These are phyloP conservation scores for Pterocarpus santalinus DNA, from an alignment of 306 rosid species.

Conservation along the genomic window DNA sequence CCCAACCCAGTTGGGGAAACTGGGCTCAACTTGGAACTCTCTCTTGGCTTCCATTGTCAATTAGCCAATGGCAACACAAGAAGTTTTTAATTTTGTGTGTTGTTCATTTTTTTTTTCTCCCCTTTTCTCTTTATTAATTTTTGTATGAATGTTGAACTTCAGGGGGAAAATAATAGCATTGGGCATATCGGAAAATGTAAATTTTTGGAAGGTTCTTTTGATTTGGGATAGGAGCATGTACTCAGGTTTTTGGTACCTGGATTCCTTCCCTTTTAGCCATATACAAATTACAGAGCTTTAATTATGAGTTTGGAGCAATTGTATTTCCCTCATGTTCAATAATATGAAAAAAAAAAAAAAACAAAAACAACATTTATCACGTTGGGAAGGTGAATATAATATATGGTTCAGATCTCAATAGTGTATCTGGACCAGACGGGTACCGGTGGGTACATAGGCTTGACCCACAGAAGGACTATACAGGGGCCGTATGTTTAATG, in stretches of 20 bases:
- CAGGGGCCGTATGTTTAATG: too few species aligned
- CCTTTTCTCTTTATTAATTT: too few species aligned
- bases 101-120: neutral
- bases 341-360: neutral
- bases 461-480: too few species aligned
- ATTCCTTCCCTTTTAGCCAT: neutral
- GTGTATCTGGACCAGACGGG: too few species aligned
- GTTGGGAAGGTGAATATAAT: too few species aligned
- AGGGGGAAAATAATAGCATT: neutral
- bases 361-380: too few species aligned
- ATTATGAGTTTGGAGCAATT: neutral
- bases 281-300: neutral
- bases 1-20: neutral
- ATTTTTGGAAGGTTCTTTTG: neutral
- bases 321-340: neutral
- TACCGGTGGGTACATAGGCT: too few species aligned
- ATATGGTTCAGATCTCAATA: too few species aligned
- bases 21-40: slow-evolving; percentile 51
- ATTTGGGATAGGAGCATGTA: neutral
- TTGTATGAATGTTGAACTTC: neutral
- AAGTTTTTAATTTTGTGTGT: neutral
- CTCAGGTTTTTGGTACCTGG: neutral
- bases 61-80: neutral
- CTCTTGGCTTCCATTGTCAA: slow-evolving; percentile 46
- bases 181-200: neutral